Evolutionary conservation across 306 rosid species (phyloP), one percentile per base, ranked within the genome.

Genomic region (Heteromeles arbutifolia): DNA sequence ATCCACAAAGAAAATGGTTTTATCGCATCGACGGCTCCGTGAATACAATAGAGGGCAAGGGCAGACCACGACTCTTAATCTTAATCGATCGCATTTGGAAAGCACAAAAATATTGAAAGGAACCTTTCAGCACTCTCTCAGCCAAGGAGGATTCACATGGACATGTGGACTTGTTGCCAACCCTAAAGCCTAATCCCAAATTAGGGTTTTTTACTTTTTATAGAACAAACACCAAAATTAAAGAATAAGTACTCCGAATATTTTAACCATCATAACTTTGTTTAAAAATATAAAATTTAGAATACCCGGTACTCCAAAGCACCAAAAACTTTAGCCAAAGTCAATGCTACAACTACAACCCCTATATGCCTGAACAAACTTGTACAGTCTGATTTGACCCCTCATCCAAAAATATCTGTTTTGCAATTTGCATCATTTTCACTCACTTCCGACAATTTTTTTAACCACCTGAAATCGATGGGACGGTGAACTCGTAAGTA

Each of bases 11-110:
- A 21, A 8, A 43, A 74, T 6, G 44, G 29, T 7, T 68, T 65
- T 80, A 74, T 37, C 6, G 2, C 61, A 50, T 70, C 80, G 67
- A 68, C 61, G 22, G 54, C 28, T 45, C 63, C 44, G 68, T 45
- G 41, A 70, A 39, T 39, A 57, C 67, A 37, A 24, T 18, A 25
- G 41, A 54, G 11, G 32, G 37, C 73, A 69, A 29, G 11, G 62
- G 31, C 28, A 53, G 54, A 21, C 29, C 48, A 53, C 45, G 13
- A n/a, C 63, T 26, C 15, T 57, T 37, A 37, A 37, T 37, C 14
- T 57, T 57, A 22, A 2, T 26, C 18, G 65, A 50, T 26, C 34
- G 19, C 65, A 26, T 14, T 5, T 26, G 17, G 54, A 50, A 50
- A 17, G 21, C 54, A 6, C 21, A 17, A 6, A 17, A 50, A 48